Conservation (phyloP, 164 flowering plant genomes). For the Taxillus chinensis region DNA sequence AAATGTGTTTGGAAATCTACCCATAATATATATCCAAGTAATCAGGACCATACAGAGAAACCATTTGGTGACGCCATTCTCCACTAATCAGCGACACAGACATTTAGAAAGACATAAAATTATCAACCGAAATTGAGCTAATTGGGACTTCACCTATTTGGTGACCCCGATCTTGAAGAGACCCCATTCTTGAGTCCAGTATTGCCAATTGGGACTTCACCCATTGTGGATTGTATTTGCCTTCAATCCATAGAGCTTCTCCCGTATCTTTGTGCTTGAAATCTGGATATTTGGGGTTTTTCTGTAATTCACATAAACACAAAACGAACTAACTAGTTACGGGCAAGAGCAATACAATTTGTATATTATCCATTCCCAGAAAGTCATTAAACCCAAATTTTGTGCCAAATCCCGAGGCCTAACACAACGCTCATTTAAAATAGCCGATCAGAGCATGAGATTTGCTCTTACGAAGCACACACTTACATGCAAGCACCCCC, state of each 20-base stretch:
- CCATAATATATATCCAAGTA: neutral
- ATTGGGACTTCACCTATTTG: constrained; percentile 7
- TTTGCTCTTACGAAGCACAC: neutral
- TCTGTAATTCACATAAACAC: constrained; percentile 32
- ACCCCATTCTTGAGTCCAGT: constrained; percentile 61
- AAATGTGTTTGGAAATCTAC: too few relatives aligned
- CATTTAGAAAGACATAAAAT: constrained; percentile 26
- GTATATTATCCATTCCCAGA: neutral
- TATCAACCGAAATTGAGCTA: constrained; percentile 24
- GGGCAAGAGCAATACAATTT: neutral
- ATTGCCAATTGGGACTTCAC: constrained; percentile 72
- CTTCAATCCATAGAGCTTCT: constrained; percentile 87
- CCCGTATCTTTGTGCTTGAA: constrained; percentile 97
- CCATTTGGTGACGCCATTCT: neutral
- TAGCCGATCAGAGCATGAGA: too few relatives aligned
- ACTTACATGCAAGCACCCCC: neutral
- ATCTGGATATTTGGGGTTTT: constrained; percentile 75
- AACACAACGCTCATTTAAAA: too few relatives aligned
- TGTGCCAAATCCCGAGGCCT: too few relatives aligned
- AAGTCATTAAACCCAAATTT: too few relatives aligned
- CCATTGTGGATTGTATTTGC: constrained; percentile 77
- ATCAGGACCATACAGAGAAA: constrained; percentile 3
- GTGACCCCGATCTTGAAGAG: constrained; percentile 22
- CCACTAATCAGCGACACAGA: neutral
- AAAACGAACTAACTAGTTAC: neutral